Evolutionary conservation across 2,329 filamentous ascomycete species (phyloP), one percentile per base, ranked within the genome.

Genomic region (Calonectria henricotiae): DNA sequence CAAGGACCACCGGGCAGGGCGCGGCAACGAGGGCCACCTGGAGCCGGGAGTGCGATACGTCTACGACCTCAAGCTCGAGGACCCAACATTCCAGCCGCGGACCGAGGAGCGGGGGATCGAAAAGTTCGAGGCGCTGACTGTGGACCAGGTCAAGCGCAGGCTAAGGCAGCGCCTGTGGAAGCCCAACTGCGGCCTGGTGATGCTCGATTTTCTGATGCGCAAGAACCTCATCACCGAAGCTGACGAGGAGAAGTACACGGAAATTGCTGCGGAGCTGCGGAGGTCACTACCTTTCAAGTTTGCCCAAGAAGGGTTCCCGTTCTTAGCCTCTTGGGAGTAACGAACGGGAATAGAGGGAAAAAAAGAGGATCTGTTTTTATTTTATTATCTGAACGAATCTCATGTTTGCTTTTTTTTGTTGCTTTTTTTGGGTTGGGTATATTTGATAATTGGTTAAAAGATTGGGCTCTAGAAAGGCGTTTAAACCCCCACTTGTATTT

Each of bases 141-240:
- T 82, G 12, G 74, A 78, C 2, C 73, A 82, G 25, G 78, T 83
- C 39, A 79, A 78, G 74, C 47, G 66, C 25, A 73, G 75, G 27
- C 72, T 83, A 54, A 70, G 72, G 20, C 65, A 65, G 5, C 63
- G 71, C 9, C 65, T 65, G 32, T 83, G 82, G 82, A 83, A 83
- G 74, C 81, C 82, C n/a, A 83, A 82, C 62, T 82, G 80, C 55
- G 82, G 77, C n/a, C 71, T 83, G 6, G 81, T 82, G n/a, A 83
- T 82, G 79, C 72, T 83, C 27, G 80, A 82, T 51, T 83, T 83
- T 61, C 67, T 83, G 44, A 67, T 80, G 13, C 78, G 80, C 20
- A 78, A 79, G 65, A 74, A 76, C 5, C 75, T 78, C 39, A 68
- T 82, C 46, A 72, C 60, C 12, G 73, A 71, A 8, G 69, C 65